Evolutionary conservation across 495 filamentous ascomycete species (phyloP), one percentile per base, ranked within the genome.

Genomic region (Lophiotrema nucula): DNA sequence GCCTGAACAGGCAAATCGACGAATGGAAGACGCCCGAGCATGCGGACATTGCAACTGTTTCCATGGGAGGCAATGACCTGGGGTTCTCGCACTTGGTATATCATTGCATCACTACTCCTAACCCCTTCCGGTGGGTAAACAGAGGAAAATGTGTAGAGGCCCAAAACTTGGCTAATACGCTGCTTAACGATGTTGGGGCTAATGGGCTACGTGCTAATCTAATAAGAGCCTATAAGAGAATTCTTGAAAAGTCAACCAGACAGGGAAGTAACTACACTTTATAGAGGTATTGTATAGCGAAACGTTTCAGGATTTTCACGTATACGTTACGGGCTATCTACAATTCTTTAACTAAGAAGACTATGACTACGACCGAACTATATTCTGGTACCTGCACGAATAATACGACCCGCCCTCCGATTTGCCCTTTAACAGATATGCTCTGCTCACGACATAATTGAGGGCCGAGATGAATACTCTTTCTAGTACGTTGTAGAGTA

Each of bases 221-320:
- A 3, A 37, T 4, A 22, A 13, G 5, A 31, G 47, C 47, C n/a
- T 50, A 50, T 24, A 31, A 8, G 4, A 33, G 12, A 18, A 50
- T 50, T 21, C 23, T 50, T 8, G 13, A 50, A 12, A 50, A 35
- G 27, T 31, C 47, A 8, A 27, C 13, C 8, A 50, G 47, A 50
- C 18, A n/a, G n/a, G n/a, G n/a, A n/a, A n/a, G n/a, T n/a, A n/a
- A n/a, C n/a, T n/a, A n/a, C n/a, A n/a, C n/a, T n/a, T n/a, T n/a
- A n/a, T n/a, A n/a, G n/a, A n/a, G n/a, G n/a, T n/a, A n/a, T n/a
- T n/a, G n/a, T n/a, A n/a, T n/a, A n/a, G n/a, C n/a, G n/a, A n/a
- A n/a, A n/a, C n/a, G n/a, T n/a, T n/a, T n/a, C n/a, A 31, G 25
- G 47, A 50, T 27, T 50, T 50, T 21, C 47, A 50, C n/a, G 24